Percentiles rank a stretch among this genome's conserved stretches.
Evolutionary conservation across 23 red algal species (phyloP).

Genomic region (Gracilaria domingensis): DNA sequence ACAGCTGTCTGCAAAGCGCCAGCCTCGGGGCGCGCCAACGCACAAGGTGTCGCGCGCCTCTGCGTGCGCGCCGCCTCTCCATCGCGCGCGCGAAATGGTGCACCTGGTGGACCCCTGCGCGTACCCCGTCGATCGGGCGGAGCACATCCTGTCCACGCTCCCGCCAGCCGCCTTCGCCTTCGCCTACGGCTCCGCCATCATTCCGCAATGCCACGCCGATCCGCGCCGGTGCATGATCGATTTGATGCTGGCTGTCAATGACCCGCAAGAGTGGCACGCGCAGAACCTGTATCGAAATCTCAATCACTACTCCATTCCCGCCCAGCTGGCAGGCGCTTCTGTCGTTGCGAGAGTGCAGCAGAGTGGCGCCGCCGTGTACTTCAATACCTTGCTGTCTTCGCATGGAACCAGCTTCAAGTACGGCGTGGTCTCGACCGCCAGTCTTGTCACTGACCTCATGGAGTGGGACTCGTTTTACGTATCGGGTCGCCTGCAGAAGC

Average conservation of each 20-base stretch:
- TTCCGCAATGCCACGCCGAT: constrained; percentile 73
- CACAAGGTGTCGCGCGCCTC: no score
- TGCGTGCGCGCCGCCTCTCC: no score
- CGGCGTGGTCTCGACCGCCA: constrained; percentile 70
- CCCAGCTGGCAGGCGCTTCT: constrained; percentile 55
- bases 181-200: constrained; percentile 87
- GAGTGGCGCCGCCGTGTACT: constrained; percentile 79
- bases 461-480: constrained; percentile 89
- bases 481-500: constrained; percentile 96
- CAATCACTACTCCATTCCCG: constrained; percentile 74
- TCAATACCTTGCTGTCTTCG: constrained; percentile 78
- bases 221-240: constrained; percentile 71
- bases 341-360: constrained; percentile 68
- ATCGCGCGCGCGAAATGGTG: constrained; percentile 2
- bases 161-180: constrained; percentile 81
- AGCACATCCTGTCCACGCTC: constrained; percentile 56
- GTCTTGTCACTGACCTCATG: constrained; percentile 73
- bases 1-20: no score
- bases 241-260: constrained; percentile 85
- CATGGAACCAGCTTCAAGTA: constrained; percentile 79
- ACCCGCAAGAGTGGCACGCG: constrained; percentile 78
- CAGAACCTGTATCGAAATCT: constrained; percentile 79
- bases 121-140: constrained; percentile 24
- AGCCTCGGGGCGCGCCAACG: no score
- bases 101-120: not conserved